Evolutionary conservation across 768 basidiomycete species (phyloP).

Genomic region (Tricholoma matsutake): DNA sequence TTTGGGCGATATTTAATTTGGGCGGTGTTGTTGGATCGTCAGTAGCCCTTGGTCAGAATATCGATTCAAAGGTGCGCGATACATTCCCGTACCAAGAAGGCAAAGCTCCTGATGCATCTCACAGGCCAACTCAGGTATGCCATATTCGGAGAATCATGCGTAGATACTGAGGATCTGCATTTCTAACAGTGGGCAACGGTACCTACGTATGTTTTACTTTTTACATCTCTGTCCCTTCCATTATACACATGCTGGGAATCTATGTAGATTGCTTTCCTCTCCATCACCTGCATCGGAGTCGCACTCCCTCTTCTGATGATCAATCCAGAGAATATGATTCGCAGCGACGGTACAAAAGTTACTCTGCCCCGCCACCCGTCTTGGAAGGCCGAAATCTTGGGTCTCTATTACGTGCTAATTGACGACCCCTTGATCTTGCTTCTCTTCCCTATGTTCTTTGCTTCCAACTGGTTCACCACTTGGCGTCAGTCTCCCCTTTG

Average conservation of each 20-base stretch:
- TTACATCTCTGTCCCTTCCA: background rate
- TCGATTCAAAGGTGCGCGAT: conserved; percentile 50
- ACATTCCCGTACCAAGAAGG: background rate
- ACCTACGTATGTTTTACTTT: conserved; percentile 60
- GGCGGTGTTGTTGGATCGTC: conserved; percentile 78
- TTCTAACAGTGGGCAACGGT: conserved; percentile 55
- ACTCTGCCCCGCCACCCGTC: conserved; percentile 61
- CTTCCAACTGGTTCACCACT: conserved; percentile 84
- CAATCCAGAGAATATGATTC: conserved; percentile 67
- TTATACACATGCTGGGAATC: background rate
- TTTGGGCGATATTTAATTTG: conserved; percentile 83
- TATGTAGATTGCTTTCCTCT: conserved; percentile 69
- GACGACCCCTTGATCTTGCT: conserved; percentile 71
- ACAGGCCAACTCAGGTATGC: conserved; percentile 38
- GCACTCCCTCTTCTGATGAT: conserved; percentile 67
- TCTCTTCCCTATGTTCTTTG: conserved; percentile 85
- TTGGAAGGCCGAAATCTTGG: conserved; percentile 75
- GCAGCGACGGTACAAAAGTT: conserved; percentile 73
- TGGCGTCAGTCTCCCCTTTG: conserved; percentile 56
- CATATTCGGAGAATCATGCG: background rate
- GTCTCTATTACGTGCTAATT: conserved; percentile 62
- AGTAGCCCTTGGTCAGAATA: conserved; percentile 72
- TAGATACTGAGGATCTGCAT: background rate
- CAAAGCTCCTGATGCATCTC: conserved; percentile 17
- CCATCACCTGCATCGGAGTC: conserved; percentile 69